Evolutionary conservation across 2,329 filamentous ascomycete species (phyloP).

Genomic region (Botrytis pseudocinerea): DNA sequence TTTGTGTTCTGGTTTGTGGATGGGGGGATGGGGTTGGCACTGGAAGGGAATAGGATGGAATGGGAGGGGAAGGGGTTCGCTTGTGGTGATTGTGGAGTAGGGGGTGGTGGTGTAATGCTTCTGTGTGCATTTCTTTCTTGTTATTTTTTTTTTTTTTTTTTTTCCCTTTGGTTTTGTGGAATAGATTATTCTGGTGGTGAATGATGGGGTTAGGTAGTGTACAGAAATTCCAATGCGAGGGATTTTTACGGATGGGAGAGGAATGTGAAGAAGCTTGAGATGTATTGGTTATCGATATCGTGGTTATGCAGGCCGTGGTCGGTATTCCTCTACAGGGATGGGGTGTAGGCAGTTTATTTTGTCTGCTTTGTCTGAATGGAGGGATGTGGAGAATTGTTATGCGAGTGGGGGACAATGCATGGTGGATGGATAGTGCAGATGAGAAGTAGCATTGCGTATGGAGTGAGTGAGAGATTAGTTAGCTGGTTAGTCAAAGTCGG

Average conservation of each 20-base stretch:
- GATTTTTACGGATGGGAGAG: too few species aligned
- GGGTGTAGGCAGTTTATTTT: background rate
- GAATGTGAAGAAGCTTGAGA: background rate
- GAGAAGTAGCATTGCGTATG: background rate
- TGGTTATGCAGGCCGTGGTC: background rate
- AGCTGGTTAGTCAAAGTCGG: background rate
- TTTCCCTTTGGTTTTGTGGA: background rate
- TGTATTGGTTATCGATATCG: background rate
- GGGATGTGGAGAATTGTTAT: background rate
- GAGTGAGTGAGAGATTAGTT: background rate
- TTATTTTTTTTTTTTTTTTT: background rate
- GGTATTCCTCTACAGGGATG: background rate
- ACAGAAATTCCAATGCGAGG: background rate
- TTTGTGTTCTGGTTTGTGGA: background rate
- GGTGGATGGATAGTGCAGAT: background rate
- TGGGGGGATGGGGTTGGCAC: background rate
- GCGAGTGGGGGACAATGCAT: too few species aligned
- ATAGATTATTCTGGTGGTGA: background rate
- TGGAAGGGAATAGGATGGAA: background rate
- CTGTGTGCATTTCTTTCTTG: background rate
- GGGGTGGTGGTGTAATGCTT: background rate
- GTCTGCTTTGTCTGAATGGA: background rate
- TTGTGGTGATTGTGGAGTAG: background rate
- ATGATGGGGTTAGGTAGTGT: background rate
- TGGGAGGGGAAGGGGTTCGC: background rate